phyloP scores from a whole-genome alignment of 768 basidiomycete genomes.

The Suillus decipiens region DNA sequence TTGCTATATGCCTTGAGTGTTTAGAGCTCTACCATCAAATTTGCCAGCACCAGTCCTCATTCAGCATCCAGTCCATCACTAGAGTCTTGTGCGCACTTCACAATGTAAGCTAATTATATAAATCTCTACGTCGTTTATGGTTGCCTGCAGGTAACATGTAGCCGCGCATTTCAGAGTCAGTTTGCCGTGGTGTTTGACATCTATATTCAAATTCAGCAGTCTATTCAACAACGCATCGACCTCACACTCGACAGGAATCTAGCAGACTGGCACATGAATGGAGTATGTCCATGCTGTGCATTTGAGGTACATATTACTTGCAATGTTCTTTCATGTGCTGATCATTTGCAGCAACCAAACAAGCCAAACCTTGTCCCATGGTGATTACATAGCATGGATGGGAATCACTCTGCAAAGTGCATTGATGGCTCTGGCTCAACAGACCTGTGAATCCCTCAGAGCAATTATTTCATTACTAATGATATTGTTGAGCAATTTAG shows the following conservation, averaged over 20 bases:
- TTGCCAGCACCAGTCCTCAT: not conserved
- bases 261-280: not conserved
- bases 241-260: not conserved
- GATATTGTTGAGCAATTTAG: constrained; percentile 30
- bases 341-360: constrained; percentile 12
- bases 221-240: not conserved
- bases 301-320: not conserved
- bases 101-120: not conserved
- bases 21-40: not conserved
- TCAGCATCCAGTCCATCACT: not conserved
- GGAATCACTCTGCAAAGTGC: constrained; percentile 36
- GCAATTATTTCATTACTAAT: constrained; percentile 28
- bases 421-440: constrained; percentile 23
- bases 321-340: not conserved
- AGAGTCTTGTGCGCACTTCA: not conserved
- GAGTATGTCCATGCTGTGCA: not conserved
- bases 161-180: not conserved
- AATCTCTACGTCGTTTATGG: not conserved
- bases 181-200: not conserved
- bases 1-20: not conserved
- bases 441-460: constrained; percentile 22
- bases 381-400: constrained; percentile 33
- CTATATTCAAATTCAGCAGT: not conserved
- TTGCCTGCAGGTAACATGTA: not conserved
- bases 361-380: constrained; percentile 29